Conservation (phyloP, 805 yeast genomes). For the Saccharomycopsis javanensis region DNA sequence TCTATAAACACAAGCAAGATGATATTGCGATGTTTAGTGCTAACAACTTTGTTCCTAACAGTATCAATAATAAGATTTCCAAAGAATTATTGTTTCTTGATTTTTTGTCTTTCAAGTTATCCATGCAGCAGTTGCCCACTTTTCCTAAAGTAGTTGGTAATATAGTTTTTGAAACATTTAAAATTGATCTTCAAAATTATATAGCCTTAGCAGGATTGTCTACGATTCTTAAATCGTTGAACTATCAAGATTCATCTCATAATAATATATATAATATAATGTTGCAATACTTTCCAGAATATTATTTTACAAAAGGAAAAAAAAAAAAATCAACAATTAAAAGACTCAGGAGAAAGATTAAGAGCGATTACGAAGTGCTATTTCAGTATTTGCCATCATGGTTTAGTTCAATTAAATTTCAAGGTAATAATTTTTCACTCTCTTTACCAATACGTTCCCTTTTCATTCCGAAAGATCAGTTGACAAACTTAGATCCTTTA, state of each 20-base stretch:
- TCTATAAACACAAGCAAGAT: constrained; percentile 5
- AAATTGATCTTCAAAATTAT: constrained; percentile 25
- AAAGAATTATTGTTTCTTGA: constrained; percentile 11
- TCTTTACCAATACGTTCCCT: constrained; percentile 35
- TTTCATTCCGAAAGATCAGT: constrained; percentile 32
- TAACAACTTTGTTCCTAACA: not conserved
- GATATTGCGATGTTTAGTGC: not conserved
- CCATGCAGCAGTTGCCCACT: constrained; percentile 23
- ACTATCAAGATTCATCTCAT: constrained; percentile 9
- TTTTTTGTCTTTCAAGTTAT: not conserved
- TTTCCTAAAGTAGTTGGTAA: constrained; percentile 13
- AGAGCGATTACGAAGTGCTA: constrained; percentile 1
- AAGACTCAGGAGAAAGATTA: constrained; percentile 7
- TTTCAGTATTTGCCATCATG: constrained; percentile 28
- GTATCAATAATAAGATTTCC: not conserved
- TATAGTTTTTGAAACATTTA: constrained; percentile 22
- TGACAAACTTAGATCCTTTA: constrained; percentile 30
- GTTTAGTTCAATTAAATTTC: constrained; percentile 25
- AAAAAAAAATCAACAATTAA: constrained; percentile 16
- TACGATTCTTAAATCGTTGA: constrained; percentile 15
- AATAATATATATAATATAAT: not conserved
- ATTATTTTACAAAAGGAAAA: constrained; percentile 5
- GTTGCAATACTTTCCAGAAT: not conserved
- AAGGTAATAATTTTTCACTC: constrained; percentile 22
- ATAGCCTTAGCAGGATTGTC: constrained; percentile 25